Base-by-base conservation (phyloP, 2,329 filamentous ascomycete genomes). In the Apiospora sp. region DNA sequence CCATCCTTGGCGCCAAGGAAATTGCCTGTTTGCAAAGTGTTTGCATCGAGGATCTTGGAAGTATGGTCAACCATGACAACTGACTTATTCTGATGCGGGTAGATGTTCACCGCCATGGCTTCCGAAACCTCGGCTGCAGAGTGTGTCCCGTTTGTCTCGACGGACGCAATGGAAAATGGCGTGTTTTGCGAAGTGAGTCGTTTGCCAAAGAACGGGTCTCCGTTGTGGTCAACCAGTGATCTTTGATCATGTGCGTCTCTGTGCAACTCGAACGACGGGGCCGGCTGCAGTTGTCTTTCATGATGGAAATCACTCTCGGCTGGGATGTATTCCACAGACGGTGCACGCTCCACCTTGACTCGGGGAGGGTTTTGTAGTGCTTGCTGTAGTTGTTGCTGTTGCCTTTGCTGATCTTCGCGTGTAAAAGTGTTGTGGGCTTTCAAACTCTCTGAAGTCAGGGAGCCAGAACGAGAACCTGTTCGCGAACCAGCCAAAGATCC, bases 81-180 rank as follows among this genome's bases (percentile, higher is more conserved):
- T 5, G 90, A 92, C 68, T 87, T 90, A 75, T 92, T 92, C 76
- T 92, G 89, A 75, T 92, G 90, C 27, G 88, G 86, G 75, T 88
- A 91, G 76, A 92, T 89, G 73, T 86, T 90, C 71, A 92, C 86
- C 51, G 88, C 89, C 78, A 88, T 82, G 46, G 90, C 90, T 81
- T 92, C 90, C 0, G 90, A 90, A 54, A 92, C 87, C 75, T 91
- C 90, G 4, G 86, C 85, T 64, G 86, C 84, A 3, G 88, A 90
- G n/a, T 81, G 80, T 71, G 90, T 91, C 46, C 85, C 87, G 49
- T 84, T 88, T n/a, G 89, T 90, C 71, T 91, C 90, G 68, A 91
- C 85, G 0, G 90, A 92, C 0, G 85, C 83, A 72, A 89, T 83
- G 1, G 90, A 92, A 76, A 92, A 92, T 4, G 90, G 90, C 0